Conservation (phyloP, 1,139 yeast species). For the Saccharomyces hybrid region DNA sequence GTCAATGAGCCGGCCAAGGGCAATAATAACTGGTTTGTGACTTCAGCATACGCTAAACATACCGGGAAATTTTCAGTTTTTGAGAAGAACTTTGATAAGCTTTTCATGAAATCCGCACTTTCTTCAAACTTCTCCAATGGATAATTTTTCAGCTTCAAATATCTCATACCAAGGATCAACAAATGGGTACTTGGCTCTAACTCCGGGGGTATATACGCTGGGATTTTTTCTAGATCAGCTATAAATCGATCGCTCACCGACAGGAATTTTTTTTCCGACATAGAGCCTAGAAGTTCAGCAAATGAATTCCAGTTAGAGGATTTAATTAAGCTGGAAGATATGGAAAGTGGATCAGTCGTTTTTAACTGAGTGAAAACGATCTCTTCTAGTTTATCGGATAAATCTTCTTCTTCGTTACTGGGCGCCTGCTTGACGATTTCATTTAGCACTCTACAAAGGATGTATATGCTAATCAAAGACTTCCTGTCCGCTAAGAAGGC, state of each 20-base stretch:
- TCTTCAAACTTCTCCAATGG: slow-evolving; percentile 91
- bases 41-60: slow-evolving; percentile 77
- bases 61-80: slow-evolving; percentile 58
- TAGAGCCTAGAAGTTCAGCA: slow-evolving; percentile 81
- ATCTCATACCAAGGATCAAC: slow-evolving; percentile 86
- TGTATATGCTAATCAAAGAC: slow-evolving; percentile 78
- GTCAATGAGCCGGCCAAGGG: slow-evolving; percentile 83
- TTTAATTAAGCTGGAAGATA: slow-evolving; percentile 54
- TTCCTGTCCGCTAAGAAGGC: slow-evolving; percentile 63
- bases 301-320: slow-evolving; percentile 92
- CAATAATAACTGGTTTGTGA: slow-evolving; percentile 60
- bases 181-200: slow-evolving; percentile 70
- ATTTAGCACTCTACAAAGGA: slow-evolving; percentile 85
- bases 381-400: slow-evolving; percentile 82
- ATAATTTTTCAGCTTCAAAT: slow-evolving; percentile 66
- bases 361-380: slow-evolving; percentile 86
- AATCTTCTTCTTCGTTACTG: slow-evolving; percentile 65
- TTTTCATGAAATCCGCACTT: slow-evolving; percentile 79
- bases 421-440: slow-evolving; percentile 90
- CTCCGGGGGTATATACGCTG: slow-evolving; percentile 45
- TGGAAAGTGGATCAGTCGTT: slow-evolving; percentile 71
- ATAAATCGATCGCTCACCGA: slow-evolving; percentile 91
- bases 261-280: slow-evolving; percentile 77
- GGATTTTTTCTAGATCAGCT: slow-evolving; percentile 82
- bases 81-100: slow-evolving; percentile 75